phyloP scores from a whole-genome alignment of 306 rosid species.

The Potentilla sterilis region DNA sequence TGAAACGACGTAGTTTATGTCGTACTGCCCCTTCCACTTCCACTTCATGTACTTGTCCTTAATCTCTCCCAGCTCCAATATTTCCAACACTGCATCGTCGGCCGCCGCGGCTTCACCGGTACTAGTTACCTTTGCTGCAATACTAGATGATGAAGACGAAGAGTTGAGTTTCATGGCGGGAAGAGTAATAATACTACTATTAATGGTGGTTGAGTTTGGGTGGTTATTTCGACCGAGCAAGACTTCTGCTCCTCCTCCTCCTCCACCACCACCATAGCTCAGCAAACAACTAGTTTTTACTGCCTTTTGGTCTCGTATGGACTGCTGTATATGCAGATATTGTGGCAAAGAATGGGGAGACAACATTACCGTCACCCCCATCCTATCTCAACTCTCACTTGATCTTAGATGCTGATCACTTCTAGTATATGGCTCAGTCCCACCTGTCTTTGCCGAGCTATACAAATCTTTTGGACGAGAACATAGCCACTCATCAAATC shows the following conservation, averaged over 20 bases:
- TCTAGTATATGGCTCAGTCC: background rate
- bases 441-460: background rate
- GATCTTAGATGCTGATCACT: background rate
- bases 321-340: conserved; percentile 4
- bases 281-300: conserved; percentile 2
- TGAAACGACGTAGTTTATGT: conserved; percentile 67
- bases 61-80: conserved; percentile 46
- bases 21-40: conserved; percentile 73
- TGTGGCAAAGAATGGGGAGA: conserved; percentile 19
- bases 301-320: background rate
- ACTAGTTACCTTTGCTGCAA: conserved; percentile 17
- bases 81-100: conserved; percentile 14
- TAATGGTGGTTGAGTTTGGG: background rate
- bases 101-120: conserved; percentile 26
- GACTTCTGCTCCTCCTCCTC: background rate
- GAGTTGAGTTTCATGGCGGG: conserved; percentile 13
- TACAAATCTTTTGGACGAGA: background rate
- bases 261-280: background rate
- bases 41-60: conserved; percentile 56
- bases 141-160: conserved; percentile 6
- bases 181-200: background rate
- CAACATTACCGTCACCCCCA: conserved; percentile 24
- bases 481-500: background rate
- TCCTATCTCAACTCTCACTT: background rate
- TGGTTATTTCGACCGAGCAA: background rate